These are phyloP conservation scores for Thelephora ganbajun DNA, from an alignment of 768 basidiomycete species.

Conservation along the genomic window DNA sequence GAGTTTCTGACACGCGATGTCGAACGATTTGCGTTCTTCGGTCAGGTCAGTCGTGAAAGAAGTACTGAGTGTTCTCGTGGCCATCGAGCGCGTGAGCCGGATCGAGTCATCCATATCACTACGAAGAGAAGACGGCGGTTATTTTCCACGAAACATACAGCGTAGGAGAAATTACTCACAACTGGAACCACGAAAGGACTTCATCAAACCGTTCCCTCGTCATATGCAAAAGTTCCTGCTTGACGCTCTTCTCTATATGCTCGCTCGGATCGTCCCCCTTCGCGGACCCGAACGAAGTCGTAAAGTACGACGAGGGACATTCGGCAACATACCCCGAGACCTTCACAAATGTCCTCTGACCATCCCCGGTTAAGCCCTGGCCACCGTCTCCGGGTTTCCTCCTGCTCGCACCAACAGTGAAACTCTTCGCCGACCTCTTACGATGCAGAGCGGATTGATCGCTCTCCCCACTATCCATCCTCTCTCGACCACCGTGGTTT, in stretches of 20 bases:
- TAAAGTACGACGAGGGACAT: no score
- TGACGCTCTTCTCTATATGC: neutral
- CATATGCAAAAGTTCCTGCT: constrained; percentile 29
- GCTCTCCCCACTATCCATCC: neutral
- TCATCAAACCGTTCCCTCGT: constrained; percentile 50
- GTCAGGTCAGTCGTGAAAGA: constrained; percentile 25
- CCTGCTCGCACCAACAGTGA: neutral
- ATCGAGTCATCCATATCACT: constrained; percentile 60
- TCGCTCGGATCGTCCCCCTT: neutral
- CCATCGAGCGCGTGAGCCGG: constrained; percentile 27
- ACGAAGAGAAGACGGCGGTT: neutral
- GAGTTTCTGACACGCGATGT: constrained; percentile 44
- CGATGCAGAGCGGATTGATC: no score
- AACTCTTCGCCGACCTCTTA: no score
- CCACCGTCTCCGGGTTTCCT: neutral
- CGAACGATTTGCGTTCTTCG: constrained; percentile 40
- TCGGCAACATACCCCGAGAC: neutral
- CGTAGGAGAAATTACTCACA: constrained; percentile 30
- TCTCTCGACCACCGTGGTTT: constrained; percentile 2
- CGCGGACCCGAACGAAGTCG: no score
- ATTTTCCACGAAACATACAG: neutral
- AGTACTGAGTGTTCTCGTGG: constrained; percentile 37
- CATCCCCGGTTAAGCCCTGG: neutral
- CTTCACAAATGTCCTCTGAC: neutral
- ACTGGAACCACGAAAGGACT: constrained; percentile 39